Percentiles rank a stretch among this genome's conserved stretches.
Conservation (phyloP, 2,329 filamentous ascomycete species). For the Aspergillaceae sp. region DNA sequence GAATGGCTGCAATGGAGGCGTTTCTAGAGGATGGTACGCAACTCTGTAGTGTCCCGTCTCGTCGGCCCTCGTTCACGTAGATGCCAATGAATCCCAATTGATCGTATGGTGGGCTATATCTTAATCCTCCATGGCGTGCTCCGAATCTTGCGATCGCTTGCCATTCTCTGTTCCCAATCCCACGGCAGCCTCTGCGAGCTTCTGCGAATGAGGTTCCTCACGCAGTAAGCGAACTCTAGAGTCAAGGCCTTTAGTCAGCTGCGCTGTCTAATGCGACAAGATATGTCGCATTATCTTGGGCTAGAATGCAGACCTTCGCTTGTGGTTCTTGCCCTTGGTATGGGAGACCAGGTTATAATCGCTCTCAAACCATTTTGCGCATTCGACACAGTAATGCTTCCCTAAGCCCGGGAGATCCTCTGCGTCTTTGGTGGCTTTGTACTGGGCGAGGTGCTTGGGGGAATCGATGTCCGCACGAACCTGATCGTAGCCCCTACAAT, state of each 20-base stretch:
- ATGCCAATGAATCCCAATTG: background rate
- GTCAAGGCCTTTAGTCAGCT: conserved; percentile 5
- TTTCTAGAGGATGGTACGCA: background rate
- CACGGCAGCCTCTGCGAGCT: conserved; percentile 71
- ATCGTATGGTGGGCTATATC: background rate
- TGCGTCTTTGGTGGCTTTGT: conserved; percentile 65
- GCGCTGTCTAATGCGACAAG: background rate
- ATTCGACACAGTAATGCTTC: conserved; percentile 79
- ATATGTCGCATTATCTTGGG: background rate
- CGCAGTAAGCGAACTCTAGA: conserved; percentile 68
- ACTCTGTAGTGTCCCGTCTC: background rate
- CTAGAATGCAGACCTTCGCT: conserved; percentile 56
- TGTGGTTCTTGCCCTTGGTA: conserved; percentile 82
- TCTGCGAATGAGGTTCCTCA: conserved; percentile 79
- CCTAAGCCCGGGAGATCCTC: conserved; percentile 88
- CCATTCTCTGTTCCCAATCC: conserved; percentile 66
- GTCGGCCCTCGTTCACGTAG: background rate
- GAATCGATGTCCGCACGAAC: conserved; percentile 73
- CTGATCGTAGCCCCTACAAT: conserved; percentile 77
- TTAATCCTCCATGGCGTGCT: conserved; percentile 37
- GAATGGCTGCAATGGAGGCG: too few species aligned
- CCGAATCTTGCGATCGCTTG: conserved; percentile 26
- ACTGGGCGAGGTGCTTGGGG: conserved; percentile 69
- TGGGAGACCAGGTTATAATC: conserved; percentile 68
- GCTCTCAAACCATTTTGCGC: conserved; percentile 92